Base-by-base conservation (phyloP, 495 filamentous ascomycete genomes). In the Aspergillus campestris region DNA sequence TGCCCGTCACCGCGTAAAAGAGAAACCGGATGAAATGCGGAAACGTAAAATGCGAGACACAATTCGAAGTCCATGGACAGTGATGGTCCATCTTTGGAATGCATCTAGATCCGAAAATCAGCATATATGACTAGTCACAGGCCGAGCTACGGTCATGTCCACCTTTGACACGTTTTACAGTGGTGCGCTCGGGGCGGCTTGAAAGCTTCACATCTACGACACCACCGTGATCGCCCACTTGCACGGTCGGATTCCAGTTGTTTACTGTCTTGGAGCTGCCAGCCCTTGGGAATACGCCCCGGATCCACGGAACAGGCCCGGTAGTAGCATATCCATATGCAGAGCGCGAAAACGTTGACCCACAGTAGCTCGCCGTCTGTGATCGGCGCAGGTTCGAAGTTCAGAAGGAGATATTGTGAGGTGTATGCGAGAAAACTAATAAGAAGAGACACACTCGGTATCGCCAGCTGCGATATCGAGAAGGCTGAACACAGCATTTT, bases 51-150 rank as follows among this genome's bases (percentile, higher is more conserved):
- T 94, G 77, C 3, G 89, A 95, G 35, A 97, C 88, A 66, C 92
- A 98, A 61, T 94, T 96, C 35, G 71, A 66, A 2, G 89, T 96
- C 92, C 92, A 98, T 0, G 92, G 90, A 58, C 92, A 98, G 67
- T 98, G 92, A 65, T 98, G 92, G 70, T 98, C 92, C 94, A 98
- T 97, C 60, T 87, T 89, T 1, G 89, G 86, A 47, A 97, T 83
- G 64, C 92, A 98, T 61, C 83, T 88, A 45, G 13, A 31, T 15
- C 14, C 18, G 31, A 34, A 13, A 31, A n/a, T 49, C 8, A 42
- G 18, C 15, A 38, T 35, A 33, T 1, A 30, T 24, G 8, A 18
- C 24, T 6, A 5, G 10, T 41, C 24, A 3, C 34, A 8, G 12
- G 11, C 14, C 7, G 29, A 15, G 30, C 28, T 0, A 29, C 15